A percentile compares a stretch with the other conserved stretches of the same genome.
phyloP scores from a whole-genome alignment of 2,329 filamentous ascomycete species.

The Botryotinia narcissicola region DNA sequence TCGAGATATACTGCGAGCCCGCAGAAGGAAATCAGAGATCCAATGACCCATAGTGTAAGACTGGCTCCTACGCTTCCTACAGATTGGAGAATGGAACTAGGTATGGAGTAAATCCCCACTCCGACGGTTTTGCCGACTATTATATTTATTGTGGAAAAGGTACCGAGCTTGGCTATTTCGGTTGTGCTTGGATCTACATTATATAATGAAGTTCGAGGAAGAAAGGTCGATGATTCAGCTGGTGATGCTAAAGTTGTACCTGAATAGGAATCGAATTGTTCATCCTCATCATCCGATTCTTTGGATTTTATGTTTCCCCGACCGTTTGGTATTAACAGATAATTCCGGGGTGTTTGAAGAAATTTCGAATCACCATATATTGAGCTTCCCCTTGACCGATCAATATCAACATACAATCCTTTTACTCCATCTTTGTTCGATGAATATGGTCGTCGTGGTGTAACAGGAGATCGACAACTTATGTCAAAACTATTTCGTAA shows the following conservation, averaged over 20 bases:
- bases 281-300: neutral
- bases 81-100: slow-evolving; percentile 54
- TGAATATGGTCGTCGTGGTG: neutral
- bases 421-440: neutral
- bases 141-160: neutral
- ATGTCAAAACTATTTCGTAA: neutral
- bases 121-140: slow-evolving; percentile 36
- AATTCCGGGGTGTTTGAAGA: neutral
- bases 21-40: slow-evolving; percentile 46
- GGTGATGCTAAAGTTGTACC: neutral
- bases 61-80: slow-evolving; percentile 55
- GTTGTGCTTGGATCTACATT: neutral
- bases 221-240: neutral
- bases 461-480: neutral
- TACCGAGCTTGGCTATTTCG: neutral
- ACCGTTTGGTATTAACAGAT: neutral
- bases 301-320: neutral
- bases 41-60: slow-evolving; percentile 54
- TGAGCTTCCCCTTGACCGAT: neutral
- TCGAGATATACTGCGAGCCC: slow-evolving; percentile 37
- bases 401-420: neutral
- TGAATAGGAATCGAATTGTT: neutral
- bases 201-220: neutral
- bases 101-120: slow-evolving; percentile 53
- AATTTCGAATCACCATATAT: neutral